phyloP scores from a whole-genome alignment of 2,329 filamentous ascomycete species.

The Cladosporium oxysporum region DNA sequence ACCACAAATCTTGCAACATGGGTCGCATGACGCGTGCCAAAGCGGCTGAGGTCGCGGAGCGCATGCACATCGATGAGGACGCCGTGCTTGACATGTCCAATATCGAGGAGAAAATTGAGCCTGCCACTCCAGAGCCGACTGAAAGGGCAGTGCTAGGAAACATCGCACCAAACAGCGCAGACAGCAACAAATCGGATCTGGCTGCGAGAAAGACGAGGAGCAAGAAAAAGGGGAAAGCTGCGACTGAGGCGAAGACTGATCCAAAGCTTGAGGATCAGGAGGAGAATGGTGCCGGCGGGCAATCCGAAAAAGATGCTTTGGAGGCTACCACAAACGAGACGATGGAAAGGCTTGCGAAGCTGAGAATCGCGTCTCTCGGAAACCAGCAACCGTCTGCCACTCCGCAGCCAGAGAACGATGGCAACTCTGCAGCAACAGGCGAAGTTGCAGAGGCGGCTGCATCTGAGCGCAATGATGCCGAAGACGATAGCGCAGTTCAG shows the following conservation, averaged over 20 bases:
- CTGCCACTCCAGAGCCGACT: constrained; percentile 21
- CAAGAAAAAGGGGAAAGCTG: constrained; percentile 7
- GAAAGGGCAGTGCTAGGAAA: constrained; percentile 44
- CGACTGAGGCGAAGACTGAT: constrained; percentile 24
- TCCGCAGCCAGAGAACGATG: not conserved
- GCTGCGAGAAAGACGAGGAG: constrained; percentile 28
- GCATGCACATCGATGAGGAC: constrained; percentile 40
- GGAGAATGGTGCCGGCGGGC: constrained; percentile 1
- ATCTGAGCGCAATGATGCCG: not conserved
- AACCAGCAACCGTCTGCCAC: not conserved
- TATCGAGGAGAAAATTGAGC: constrained; percentile 9
- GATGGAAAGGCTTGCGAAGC: constrained; percentile 15
- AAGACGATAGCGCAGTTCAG: not conserved
- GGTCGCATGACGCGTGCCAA: constrained; percentile 47
- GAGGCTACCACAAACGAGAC: constrained; percentile 16
- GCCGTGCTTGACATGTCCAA: constrained; percentile 35
- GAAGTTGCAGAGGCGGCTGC: not conserved
- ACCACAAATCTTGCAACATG: constrained; percentile 22
- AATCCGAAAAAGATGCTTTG: not conserved
- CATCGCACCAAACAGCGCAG: constrained; percentile 41
- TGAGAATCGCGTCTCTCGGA: not conserved
- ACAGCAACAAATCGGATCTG: constrained; percentile 24
- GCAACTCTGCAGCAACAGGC: not conserved
- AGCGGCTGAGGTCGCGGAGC: constrained; percentile 39
- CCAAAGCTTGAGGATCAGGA: constrained; percentile 38